Evolutionary conservation across 2,329 filamentous ascomycete species (phyloP), one percentile per base, ranked within the genome.

Genomic region (Graphilbum fragrans): DNA sequence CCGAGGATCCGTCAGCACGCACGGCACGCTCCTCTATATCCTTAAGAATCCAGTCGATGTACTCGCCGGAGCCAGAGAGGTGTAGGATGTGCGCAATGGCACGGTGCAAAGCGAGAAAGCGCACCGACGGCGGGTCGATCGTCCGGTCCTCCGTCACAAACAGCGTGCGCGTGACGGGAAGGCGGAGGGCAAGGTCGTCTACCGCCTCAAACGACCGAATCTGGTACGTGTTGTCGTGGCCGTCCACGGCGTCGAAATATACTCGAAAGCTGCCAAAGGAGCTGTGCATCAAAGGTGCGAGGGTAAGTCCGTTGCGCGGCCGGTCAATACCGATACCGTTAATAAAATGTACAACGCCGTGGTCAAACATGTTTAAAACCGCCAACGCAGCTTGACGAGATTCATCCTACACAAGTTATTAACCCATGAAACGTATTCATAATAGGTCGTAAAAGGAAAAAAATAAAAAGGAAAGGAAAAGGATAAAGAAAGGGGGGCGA

Each of bases 361-460:
- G 48, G 43, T 65, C 60, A 43, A 67, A 64, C 60, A 66, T 65
- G 22, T 64, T 60, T 2, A 65, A 55, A 33, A 66, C 57, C n/a
- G 51, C 48, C 10, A 65, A 49, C 9, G 59, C 56, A 0, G 54
- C 52, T 51, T 57, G 43, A 45, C 58, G 58, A 43, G 48, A 16
- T 45, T 44, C n/a, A 14, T 41, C 39, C 41, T 41, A n/a, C 3
- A 3, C 4, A 9, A 7, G 34, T 33, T 29, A 27, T n/a, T n/a
- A n/a, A n/a, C n/a, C n/a, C n/a, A n/a, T n/a, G n/a, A n/a, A n/a
- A n/a, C n/a, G n/a, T n/a, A n/a, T n/a, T n/a, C n/a, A n/a, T n/a
- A n/a, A n/a, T n/a, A n/a, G n/a, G n/a, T n/a, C n/a, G n/a, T n/a
- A n/a, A n/a, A 27, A 12, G 23, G 7, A 12, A 7, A 7, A 7